phyloP scores from a whole-genome alignment of 2,329 filamentous ascomycete genomes.

The Neofusicoccum kwambonambiense region DNA sequence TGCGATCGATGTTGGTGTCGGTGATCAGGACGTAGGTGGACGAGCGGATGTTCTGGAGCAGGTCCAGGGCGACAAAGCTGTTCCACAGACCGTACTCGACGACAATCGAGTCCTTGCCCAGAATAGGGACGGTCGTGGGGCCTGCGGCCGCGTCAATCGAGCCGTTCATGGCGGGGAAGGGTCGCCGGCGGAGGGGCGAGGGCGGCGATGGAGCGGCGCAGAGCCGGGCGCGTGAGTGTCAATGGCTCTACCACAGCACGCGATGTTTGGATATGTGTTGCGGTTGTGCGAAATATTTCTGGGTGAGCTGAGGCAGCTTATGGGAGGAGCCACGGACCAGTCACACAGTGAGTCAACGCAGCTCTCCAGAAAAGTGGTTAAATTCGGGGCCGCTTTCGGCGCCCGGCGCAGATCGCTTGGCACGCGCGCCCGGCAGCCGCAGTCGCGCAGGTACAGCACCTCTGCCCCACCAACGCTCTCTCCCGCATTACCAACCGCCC shows the following conservation, averaged over 20 bases:
- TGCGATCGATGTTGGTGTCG: conserved; percentile 82
- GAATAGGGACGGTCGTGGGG: conserved; percentile 70
- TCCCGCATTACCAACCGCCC: not conserved
- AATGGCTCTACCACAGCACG: not conserved
- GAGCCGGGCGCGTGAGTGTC: not conserved
- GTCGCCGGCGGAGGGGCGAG: not conserved
- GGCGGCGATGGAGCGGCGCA: not conserved
- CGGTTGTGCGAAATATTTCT: not conserved
- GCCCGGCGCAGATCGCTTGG: not conserved
- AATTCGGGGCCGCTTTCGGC: conserved; percentile 15
- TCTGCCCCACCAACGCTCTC: not conserved
- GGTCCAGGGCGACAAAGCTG: conserved; percentile 74
- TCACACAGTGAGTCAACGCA: conserved; percentile 10
- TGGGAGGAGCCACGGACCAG: not conserved
- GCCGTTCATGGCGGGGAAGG: conserved; percentile 14
- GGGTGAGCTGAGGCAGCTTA: not conserved
- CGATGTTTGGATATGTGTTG: not conserved
- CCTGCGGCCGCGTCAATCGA: not conserved
- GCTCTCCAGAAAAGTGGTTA: conserved; percentile 9
- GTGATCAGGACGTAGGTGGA: conserved; percentile 96
- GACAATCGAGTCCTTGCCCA: conserved; percentile 86
- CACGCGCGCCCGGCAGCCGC: too few relatives aligned
- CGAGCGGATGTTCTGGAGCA: conserved; percentile 72
- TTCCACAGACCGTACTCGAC: conserved; percentile 91
- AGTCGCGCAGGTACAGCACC: too few relatives aligned